phyloP scores from a whole-genome alignment of 2,329 filamentous ascomycete species.

The Elsinoe batatas region DNA sequence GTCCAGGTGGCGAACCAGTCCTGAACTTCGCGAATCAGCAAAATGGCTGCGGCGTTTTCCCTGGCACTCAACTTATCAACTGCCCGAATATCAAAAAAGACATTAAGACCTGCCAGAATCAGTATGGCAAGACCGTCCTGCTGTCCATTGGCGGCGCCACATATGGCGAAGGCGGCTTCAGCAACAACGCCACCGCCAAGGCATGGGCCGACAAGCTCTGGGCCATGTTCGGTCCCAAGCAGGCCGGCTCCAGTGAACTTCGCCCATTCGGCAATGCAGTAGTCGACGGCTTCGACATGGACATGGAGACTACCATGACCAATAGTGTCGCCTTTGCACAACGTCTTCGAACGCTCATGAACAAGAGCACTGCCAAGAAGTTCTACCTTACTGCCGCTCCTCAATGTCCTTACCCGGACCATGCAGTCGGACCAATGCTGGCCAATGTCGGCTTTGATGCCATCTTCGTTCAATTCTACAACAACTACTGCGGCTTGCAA shows the following conservation, averaged over 20 bases:
- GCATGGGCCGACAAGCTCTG: conserved; percentile 54
- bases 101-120: conserved; percentile 50
- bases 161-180: conserved; percentile 27
- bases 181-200: conserved; percentile 37
- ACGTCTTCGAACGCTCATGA: conserved; percentile 34
- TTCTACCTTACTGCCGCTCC: conserved; percentile 43
- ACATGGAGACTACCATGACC: conserved; percentile 52
- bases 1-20: conserved; percentile 37
- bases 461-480: conserved; percentile 39
- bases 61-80: conserved; percentile 33
- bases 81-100: conserved; percentile 54
- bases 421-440: conserved; percentile 34
- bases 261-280: conserved; percentile 58
- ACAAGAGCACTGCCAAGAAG: conserved; percentile 24
- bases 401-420: conserved; percentile 38
- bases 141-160: conserved; percentile 61
- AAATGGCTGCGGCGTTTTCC: conserved; percentile 35
- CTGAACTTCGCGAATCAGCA: conserved; percentile 44
- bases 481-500: conserved; percentile 40
- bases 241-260: conserved; percentile 18
- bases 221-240: conserved; percentile 35
- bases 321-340: conserved; percentile 31
- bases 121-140: conserved; percentile 57
- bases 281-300: conserved; percentile 68
- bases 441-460: conserved; percentile 33